Evolutionary conservation across 371 early-diverging fungal species (phyloP).

Genomic region (Actinomortierella wolfii): DNA sequence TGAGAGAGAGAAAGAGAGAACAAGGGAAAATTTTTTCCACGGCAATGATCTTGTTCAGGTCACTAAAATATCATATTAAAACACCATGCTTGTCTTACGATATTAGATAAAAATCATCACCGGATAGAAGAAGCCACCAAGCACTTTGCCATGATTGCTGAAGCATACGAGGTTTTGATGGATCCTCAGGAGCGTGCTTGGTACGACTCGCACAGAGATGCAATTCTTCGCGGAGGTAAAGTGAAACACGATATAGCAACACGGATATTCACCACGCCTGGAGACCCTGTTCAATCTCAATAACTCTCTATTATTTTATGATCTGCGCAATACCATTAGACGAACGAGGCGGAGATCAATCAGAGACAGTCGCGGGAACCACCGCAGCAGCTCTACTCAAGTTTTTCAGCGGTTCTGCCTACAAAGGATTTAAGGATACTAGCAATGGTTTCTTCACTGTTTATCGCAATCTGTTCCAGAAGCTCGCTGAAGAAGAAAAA

Average conservation of each 20-base stretch:
- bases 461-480: conserved; percentile 78
- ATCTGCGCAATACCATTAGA: conserved; percentile 12
- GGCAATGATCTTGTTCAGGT: conserved; percentile 16
- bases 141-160: conserved; percentile 84
- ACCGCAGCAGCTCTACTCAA: conserved; percentile 69
- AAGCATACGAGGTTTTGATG: conserved; percentile 89
- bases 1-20: neutral
- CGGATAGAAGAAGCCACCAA: conserved; percentile 84
- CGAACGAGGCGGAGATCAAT: conserved; percentile 23
- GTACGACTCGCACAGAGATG: conserved; percentile 88
- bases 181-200: conserved; percentile 92
- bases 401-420: conserved; percentile 69
- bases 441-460: conserved; percentile 83
- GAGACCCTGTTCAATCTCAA: too few relatives aligned
- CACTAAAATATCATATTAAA: neutral
- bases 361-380: conserved; percentile 54
- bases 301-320: too few relatives aligned
- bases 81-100: neutral
- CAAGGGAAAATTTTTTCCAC: conserved; percentile 11
- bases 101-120: conserved; percentile 85
- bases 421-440: conserved; percentile 68
- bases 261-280: too few relatives aligned
- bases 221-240: conserved; percentile 78
- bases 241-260: too few relatives aligned
- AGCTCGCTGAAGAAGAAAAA: conserved; percentile 80